Conservation (phyloP, 2,329 filamentous ascomycete species). For the Thielaviopsis euricoi region DNA sequence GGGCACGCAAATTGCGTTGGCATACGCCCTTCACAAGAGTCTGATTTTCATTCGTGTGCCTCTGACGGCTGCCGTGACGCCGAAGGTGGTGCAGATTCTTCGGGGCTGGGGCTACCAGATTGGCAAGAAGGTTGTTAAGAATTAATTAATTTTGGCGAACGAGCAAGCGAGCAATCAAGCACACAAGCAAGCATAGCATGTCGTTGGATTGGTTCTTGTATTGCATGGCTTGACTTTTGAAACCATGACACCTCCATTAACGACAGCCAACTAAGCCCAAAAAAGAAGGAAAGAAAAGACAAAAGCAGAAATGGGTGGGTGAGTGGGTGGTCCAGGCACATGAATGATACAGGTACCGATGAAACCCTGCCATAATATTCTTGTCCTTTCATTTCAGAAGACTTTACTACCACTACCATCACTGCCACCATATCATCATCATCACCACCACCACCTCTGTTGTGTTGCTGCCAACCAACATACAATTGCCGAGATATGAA, state of each 20-base stretch:
- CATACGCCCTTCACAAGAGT: conserved; percentile 95
- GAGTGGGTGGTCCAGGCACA: too few species aligned
- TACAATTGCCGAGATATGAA: background rate
- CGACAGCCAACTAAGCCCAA: background rate
- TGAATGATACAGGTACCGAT: too few species aligned
- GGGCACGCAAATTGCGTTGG: conserved; percentile 72
- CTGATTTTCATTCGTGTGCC: conserved; percentile 95
- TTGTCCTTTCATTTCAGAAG: background rate
- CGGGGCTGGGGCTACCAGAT: conserved; percentile 90
- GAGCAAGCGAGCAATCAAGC: background rate
- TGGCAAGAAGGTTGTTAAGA: conserved; percentile 44
- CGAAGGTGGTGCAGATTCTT: conserved; percentile 83
- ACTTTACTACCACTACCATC: background rate
- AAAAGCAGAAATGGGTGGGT: background rate
- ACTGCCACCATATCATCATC: background rate
- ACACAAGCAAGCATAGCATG: background rate
- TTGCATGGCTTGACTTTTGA: background rate
- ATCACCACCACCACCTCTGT: background rate
- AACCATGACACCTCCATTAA: background rate
- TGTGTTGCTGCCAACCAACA: background rate
- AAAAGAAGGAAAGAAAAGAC: background rate
- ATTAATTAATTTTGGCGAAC: conserved; percentile 9
- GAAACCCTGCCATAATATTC: background rate
- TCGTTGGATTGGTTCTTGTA: too few species aligned
- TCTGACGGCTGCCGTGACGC: conserved; percentile 73